phyloP scores from a whole-genome alignment of 2,329 filamentous ascomycete species.

The Nemania abortiva region DNA sequence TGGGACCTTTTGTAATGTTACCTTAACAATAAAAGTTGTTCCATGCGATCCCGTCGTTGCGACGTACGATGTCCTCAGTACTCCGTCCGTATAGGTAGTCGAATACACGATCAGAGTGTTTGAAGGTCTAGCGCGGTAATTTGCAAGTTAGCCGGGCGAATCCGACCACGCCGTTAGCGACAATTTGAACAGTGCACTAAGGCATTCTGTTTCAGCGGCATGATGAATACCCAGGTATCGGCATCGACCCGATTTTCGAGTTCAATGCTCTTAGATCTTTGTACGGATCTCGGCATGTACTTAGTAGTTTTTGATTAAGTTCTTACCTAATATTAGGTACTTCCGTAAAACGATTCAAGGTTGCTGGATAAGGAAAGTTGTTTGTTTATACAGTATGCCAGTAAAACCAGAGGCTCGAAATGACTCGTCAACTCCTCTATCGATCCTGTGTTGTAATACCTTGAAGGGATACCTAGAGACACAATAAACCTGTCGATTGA shows the following conservation, averaged over 20 bases:
- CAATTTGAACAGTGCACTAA: constrained; percentile 1
- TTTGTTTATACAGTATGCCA: not conserved
- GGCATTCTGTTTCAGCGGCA: not conserved
- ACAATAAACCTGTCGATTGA: not conserved
- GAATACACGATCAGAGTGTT: not conserved
- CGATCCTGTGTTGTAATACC: not conserved
- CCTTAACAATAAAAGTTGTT: constrained; percentile 25
- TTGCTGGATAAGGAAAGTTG: not conserved
- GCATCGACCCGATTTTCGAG: no score
- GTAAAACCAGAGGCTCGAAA: not conserved
- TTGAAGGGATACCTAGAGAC: not conserved
- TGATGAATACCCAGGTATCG: not conserved
- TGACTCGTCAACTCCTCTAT: not conserved
- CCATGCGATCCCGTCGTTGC: constrained; percentile 17
- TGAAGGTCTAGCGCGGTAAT: constrained; percentile 1
- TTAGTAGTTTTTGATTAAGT: constrained; percentile 33
- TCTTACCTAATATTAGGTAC: constrained; percentile 37
- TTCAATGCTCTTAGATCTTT: not conserved
- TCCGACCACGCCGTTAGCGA: not conserved
- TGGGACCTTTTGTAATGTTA: constrained; percentile 39
- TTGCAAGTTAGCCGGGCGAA: constrained; percentile 2
- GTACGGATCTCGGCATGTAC: constrained; percentile 24
- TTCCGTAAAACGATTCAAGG: constrained; percentile 9
- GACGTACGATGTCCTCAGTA: not conserved
- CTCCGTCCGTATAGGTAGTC: not conserved